Evolutionary conservation across 305 asterid species (phyloP), one percentile per base, ranked within the genome.

Genomic region (Solanum hybrid): DNA sequence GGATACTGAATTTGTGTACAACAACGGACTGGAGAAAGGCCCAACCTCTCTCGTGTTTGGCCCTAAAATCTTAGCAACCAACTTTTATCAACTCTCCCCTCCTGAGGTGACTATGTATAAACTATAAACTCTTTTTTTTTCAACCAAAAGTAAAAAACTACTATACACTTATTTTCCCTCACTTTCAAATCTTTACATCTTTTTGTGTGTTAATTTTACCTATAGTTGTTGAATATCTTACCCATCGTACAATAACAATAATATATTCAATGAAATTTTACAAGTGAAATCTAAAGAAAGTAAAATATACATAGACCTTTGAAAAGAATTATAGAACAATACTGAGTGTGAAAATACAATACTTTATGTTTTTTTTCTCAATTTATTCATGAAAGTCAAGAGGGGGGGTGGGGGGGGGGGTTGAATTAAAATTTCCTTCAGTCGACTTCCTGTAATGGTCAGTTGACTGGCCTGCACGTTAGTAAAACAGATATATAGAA

Each of bases 11-110:
- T 8, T 22, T 14, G 31, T 69, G 26, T 91, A 81, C 22, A 29
- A 22, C 77, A 66, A 89, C 2, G 91, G 93, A 34, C 85, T 11
- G 9, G 91, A 88, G 19, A 91, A 87, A 69, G 92, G 88, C 69
- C 92, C 93, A 1, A 91, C 92, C 69, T 71, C 95, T 13, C 0
- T 90, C 32, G 69, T 91, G 2, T 88, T 91, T 0, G 95, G 94
- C 77, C 94, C 92, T 45, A 72, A 91, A 51, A 89, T 45, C 12
- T 9, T 92, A 86, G 90, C 91, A 73, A 35, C 91, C 22, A 69
- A n/a, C n/a, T n/a, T n/a, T n/a, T n/a, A n/a, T n/a, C n/a, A n/a
- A n/a, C n/a, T n/a, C n/a, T n/a, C 90, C 42, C 93, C 94, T 69
- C 90, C 91, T 4, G 92, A 92, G 92, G 94, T 91, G 85, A 81